Conservation (phyloP, 108 stramenopile genomes). For the Skeletonema costatum region DNA sequence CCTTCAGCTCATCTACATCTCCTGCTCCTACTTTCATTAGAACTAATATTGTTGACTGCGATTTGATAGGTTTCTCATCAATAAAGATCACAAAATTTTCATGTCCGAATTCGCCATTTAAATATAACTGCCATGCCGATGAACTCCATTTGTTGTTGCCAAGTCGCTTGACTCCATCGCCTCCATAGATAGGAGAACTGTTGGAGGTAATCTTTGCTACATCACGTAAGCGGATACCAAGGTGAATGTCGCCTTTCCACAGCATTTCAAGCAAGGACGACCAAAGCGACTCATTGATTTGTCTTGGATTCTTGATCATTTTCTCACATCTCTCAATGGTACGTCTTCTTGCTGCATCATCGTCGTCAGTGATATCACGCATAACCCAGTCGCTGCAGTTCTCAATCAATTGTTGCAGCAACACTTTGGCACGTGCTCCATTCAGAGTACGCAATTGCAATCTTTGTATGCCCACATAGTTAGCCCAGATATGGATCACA, state of each 20-base stretch:
- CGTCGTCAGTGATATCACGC: not conserved
- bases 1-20: constrained; percentile 57
- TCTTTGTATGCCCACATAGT: constrained; percentile 83
- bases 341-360: not conserved
- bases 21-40: constrained; percentile 55
- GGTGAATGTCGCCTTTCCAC: constrained; percentile 16
- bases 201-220: constrained; percentile 7
- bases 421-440: constrained; percentile 32
- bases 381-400: constrained; percentile 23
- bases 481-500: constrained; percentile 90
- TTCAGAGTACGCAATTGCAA: constrained; percentile 86
- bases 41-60: constrained; percentile 35
- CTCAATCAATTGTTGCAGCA: constrained; percentile 28
- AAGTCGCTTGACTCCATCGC: not conserved
- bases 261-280: constrained; percentile 30
- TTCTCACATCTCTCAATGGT: not conserved
- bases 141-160: constrained; percentile 8
- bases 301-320: constrained; percentile 12
- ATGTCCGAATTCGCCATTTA: constrained; percentile 9
- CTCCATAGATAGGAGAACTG: not conserved
- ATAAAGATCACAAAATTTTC: constrained; percentile 24
- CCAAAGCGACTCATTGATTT: constrained; percentile 50
- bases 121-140: constrained; percentile 2
- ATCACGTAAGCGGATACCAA: constrained; percentile 30
- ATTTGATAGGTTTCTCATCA: not conserved